A percentile compares a stretch with the other conserved stretches of the same genome.
phyloP scores from a whole-genome alignment of 2,329 filamentous ascomycete species.

The Trichoderma semiorbis region DNA sequence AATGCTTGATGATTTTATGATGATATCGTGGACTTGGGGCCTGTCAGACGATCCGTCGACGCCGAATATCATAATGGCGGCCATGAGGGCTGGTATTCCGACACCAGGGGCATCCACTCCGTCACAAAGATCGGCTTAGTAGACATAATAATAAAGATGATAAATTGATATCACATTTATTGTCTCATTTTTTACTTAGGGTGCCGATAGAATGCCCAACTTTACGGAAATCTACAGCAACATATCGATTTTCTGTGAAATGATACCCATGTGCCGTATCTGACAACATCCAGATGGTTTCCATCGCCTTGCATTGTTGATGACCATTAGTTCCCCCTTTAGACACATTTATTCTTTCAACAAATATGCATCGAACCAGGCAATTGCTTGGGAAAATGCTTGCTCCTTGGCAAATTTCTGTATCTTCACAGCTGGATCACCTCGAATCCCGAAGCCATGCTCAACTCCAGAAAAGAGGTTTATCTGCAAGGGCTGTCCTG shows the following conservation, averaged over 20 bases:
- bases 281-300: background rate
- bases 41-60: background rate
- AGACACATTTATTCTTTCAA: background rate
- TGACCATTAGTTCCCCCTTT: background rate
- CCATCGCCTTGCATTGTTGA: background rate
- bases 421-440: background rate
- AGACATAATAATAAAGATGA: background rate
- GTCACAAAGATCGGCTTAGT: background rate
- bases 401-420: background rate
- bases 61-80: background rate
- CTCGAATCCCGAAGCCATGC: background rate
- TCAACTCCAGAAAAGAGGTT: background rate
- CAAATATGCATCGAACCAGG: background rate
- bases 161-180: background rate
- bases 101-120: background rate
- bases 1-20: background rate
- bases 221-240: background rate
- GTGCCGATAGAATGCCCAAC: background rate
- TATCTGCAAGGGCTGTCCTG: background rate
- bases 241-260: background rate
- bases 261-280: background rate
- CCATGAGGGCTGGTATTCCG: background rate
- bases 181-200: background rate
- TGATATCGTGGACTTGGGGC: background rate
- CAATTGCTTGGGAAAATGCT: background rate